Evolutionary conservation across 371 early-diverging fungal genomes (phyloP), one percentile per base, ranked within the genome.

Genomic region (Mucor mucedo): DNA sequence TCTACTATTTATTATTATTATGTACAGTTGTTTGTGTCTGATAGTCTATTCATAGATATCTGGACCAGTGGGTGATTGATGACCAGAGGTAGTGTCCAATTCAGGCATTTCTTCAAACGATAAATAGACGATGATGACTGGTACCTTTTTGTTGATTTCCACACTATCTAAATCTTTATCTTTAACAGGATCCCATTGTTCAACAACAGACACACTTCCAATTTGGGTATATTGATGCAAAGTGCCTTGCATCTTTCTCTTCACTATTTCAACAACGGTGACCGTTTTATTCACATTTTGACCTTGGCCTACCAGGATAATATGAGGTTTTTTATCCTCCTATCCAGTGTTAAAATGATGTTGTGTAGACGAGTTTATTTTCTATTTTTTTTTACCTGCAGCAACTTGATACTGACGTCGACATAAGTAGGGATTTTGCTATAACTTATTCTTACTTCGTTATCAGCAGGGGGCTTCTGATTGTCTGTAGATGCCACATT

Each of bases 211-310:
- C 7, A 79, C 71, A 49, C 77, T 84, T 8, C 87, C 87, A 6
- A 87, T 68, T 39, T 87, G 84, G 33, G 84, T 87, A 49, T 85
- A 87, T 48, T 87, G 87, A 62, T 87, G 85, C 28, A 87, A 52
- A 1, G 80, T 66, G 0, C 87, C 87, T 54, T 81, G 78, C 75
- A 84, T 72, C 10, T 77, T 66, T 50, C 90, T 76, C 52, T 88
- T 90, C 21, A 85, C 75, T 53, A 90, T 87, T 58, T 90, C 90
- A 9, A 82, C 84, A 3, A 90, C 85, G 0, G 88, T 83, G 0
- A 90, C 87, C 27, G 88, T 82, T 41, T 87, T 87, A 60, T 84
- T 84, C 52, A 90, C 77, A 29, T 75, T 66, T 35, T 70, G 72
- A 2, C 88, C 88, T 57, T 84, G 76, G 0, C 83, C 80, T 2